Evolutionary conservation across 2,329 filamentous ascomycete genomes (phyloP).

Genomic region (Penicillium sp.): DNA sequence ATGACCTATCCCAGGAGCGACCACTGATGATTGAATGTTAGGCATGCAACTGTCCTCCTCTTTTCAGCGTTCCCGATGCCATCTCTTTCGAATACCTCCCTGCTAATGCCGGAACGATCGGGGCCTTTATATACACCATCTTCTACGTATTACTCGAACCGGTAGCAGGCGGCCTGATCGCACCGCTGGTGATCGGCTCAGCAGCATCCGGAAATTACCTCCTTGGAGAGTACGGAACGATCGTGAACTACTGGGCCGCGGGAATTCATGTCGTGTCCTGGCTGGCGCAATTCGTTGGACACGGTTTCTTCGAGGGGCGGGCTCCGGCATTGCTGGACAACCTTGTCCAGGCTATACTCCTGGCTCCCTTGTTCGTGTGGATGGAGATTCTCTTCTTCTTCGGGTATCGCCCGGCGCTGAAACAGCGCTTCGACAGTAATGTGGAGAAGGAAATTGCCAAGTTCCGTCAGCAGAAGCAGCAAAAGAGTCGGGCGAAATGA

Average conservation of each 20-base stretch:
- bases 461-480: slow-evolving; percentile 58
- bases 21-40: slow-evolving; percentile 26
- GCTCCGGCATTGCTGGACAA: slow-evolving; percentile 90
- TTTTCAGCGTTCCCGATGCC: slow-evolving; percentile 54
- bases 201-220: slow-evolving; percentile 76
- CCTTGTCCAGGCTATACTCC: slow-evolving; percentile 82
- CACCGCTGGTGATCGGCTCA: slow-evolving; percentile 70
- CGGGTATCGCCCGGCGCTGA: slow-evolving; percentile 85
- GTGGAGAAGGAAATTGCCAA: slow-evolving; percentile 76
- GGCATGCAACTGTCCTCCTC: slow-evolving; percentile 56
- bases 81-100: slow-evolving; percentile 58
- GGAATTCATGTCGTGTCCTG: slow-evolving; percentile 71
- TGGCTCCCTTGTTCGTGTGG: slow-evolving; percentile 97
- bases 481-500: slow-evolving; percentile 9
- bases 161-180: slow-evolving; percentile 76
- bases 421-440: slow-evolving; percentile 72
- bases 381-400: slow-evolving; percentile 87
- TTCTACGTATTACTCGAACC: slow-evolving; percentile 93
- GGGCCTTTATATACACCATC: slow-evolving; percentile 63
- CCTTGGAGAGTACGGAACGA: slow-evolving; percentile 60
- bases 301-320: slow-evolving; percentile 82
- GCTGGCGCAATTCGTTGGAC: slow-evolving; percentile 87
- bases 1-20: background rate
- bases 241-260: slow-evolving; percentile 64
- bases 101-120: slow-evolving; percentile 58